Evolutionary conservation across 805 yeast genomes (phyloP).

Genomic region (Metschnikowia kunwiensis): DNA sequence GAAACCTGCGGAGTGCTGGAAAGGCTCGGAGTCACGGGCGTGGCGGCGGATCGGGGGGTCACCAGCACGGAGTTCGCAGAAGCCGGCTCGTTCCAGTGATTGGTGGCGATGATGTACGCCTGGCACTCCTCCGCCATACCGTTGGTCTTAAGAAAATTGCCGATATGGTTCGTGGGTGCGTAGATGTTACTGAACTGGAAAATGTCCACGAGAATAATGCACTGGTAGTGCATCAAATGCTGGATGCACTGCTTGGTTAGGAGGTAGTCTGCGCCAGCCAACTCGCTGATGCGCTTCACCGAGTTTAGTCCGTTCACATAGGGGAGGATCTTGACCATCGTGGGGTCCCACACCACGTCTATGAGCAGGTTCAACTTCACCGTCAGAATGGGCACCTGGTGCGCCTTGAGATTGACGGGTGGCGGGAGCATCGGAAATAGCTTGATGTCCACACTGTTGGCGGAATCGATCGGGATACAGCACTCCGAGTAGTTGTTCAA

Average conservation of each 20-base stretch:
- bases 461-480: slow-evolving; percentile 84
- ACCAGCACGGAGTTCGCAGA: slow-evolving; percentile 3
- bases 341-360: slow-evolving; percentile 96
- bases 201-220: slow-evolving; percentile 78
- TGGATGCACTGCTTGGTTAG: slow-evolving; percentile 84
- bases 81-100: slow-evolving; percentile 12
- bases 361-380: slow-evolving; percentile 69
- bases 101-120: slow-evolving; percentile 60
- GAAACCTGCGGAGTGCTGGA: slow-evolving; percentile 5
- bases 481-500: slow-evolving; percentile 94
- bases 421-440: slow-evolving; percentile 88
- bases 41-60: slow-evolving; percentile 1
- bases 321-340: slow-evolving; percentile 84
- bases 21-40: slow-evolving; percentile 6
- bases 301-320: slow-evolving; percentile 87
- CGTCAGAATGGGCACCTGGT: slow-evolving; percentile 89
- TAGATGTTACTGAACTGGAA: slow-evolving; percentile 87
- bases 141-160: slow-evolving; percentile 58
- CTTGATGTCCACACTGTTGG: slow-evolving; percentile 89
- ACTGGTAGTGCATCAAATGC: slow-evolving; percentile 85
- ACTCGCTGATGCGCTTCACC: slow-evolving; percentile 66
- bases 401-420: slow-evolving; percentile 67
- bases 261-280: slow-evolving; percentile 76
- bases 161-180: slow-evolving; percentile 80
- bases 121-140: slow-evolving; percentile 81